Evolutionary conservation across 345 rosid genomes (phyloP).

Genomic region (Corchorus capsularis): DNA sequence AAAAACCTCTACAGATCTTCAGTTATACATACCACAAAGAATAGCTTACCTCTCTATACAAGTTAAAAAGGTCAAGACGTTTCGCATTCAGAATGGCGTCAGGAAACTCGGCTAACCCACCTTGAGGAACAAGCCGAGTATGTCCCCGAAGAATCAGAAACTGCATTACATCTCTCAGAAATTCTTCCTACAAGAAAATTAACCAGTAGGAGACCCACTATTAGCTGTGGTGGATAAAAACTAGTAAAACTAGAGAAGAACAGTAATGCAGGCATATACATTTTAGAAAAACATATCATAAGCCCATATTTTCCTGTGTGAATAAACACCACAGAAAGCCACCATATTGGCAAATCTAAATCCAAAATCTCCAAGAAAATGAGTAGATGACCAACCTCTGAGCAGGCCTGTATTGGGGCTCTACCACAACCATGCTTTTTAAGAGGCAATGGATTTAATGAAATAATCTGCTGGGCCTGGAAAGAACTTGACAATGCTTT

Average conservation of each 20-base stretch:
- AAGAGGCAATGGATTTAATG: conserved; percentile 89
- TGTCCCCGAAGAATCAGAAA: conserved; percentile 92
- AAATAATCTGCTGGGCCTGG: conserved; percentile 89
- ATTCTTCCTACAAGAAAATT: conserved; percentile 74
- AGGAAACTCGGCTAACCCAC: conserved; percentile 91
- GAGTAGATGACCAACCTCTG: conserved; percentile 65
- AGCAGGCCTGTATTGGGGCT: conserved; percentile 89
- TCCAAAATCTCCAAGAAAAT: neutral
- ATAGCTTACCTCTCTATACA: conserved; percentile 87
- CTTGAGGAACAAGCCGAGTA: conserved; percentile 95
- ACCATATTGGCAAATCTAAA: conserved; percentile 5
- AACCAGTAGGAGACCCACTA: neutral
- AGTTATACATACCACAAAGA: conserved; percentile 14
- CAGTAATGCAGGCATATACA: neutral
- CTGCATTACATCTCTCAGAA: conserved; percentile 96
- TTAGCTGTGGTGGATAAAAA: neutral
- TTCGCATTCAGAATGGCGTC: conserved; percentile 95
- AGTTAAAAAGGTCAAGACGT: conserved; percentile 93
- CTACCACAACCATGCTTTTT: conserved; percentile 99
- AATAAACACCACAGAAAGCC: neutral
- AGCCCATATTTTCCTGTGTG: neutral
- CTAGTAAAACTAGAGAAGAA: neutral
- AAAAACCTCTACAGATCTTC: conserved; percentile 1
- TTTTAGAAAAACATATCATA: conserved; percentile 3
- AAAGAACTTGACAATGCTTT: conserved; percentile 76